Conservation (phyloP, 2,329 filamentous ascomycete species). For the Fusarium sp. region DNA sequence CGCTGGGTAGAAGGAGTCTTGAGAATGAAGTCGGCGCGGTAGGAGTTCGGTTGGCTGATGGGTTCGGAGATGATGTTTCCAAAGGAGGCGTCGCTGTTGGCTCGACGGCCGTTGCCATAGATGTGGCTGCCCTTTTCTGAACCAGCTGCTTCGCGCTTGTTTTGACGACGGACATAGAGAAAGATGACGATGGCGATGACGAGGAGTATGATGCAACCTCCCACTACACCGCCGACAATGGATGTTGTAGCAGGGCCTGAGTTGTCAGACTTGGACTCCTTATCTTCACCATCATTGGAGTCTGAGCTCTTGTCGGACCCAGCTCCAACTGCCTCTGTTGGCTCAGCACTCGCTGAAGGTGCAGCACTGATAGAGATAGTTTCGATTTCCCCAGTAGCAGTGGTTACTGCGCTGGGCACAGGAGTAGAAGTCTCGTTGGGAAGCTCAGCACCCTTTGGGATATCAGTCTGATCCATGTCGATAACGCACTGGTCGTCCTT, state of each 20-base stretch:
- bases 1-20: constrained; percentile 46
- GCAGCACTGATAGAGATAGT: constrained; percentile 42
- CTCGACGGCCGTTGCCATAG: constrained; percentile 27
- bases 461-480: constrained; percentile 62
- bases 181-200: constrained; percentile 55
- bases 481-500: constrained; percentile 63
- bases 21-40: constrained; percentile 66
- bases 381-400: constrained; percentile 36
- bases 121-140: constrained; percentile 40
- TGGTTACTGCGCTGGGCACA: constrained; percentile 34
- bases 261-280: constrained; percentile 22
- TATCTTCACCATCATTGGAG: constrained; percentile 5
- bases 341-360: constrained; percentile 30
- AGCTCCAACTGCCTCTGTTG: constrained; percentile 24
- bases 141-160: constrained; percentile 28
- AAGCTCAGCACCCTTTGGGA: constrained; percentile 49
- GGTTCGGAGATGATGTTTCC: constrained; percentile 68
- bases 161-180: constrained; percentile 54
- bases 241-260: constrained; percentile 52
- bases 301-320: constrained; percentile 22
- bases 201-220: constrained; percentile 59
- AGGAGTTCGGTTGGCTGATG: constrained; percentile 57
- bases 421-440: constrained; percentile 41
- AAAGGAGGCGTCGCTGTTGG: constrained; percentile 44
- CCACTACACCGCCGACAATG: constrained; percentile 61